phyloP scores from a whole-genome alignment of 768 basidiomycete species.

The Xerocomus spinulosus region DNA sequence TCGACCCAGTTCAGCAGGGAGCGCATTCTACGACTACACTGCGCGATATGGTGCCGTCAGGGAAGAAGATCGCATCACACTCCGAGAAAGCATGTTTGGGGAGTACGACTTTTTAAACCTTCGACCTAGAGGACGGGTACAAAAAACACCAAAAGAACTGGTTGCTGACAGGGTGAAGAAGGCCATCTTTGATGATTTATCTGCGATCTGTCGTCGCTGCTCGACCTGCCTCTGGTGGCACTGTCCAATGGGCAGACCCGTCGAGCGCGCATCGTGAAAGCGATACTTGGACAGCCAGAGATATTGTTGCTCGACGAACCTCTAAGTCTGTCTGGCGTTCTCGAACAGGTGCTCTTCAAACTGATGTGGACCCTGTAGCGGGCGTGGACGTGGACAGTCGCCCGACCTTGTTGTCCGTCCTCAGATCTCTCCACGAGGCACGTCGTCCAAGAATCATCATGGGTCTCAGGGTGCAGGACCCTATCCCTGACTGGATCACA shows the following conservation, averaged over 20 bases:
- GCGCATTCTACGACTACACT: conserved; percentile 88
- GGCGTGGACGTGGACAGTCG: conserved; percentile 69
- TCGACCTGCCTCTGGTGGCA: conserved; percentile 83
- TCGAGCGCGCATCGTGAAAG: conserved; percentile 76
- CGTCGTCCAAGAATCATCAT: conserved; percentile 58
- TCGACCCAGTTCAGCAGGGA: conserved; percentile 48
- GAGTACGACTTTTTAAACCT: conserved; percentile 39
- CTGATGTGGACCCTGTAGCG: conserved; percentile 41
- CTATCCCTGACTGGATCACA: conserved; percentile 66
- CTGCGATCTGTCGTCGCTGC: conserved; percentile 47
- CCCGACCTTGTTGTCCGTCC: conserved; percentile 48
- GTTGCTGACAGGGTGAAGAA: conserved; percentile 26
- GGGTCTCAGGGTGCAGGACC: conserved; percentile 65
- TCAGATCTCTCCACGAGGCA: conserved; percentile 48
- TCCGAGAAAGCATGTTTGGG: conserved; percentile 66
- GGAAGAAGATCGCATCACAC: conserved; percentile 77
- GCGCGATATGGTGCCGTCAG: conserved; percentile 87
- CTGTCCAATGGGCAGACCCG: conserved; percentile 92
- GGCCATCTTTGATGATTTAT: conserved; percentile 48
- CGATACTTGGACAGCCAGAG: conserved; percentile 64
- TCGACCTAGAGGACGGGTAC: conserved; percentile 18
- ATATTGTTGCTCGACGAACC: conserved; percentile 90
- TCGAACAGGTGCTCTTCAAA: not conserved
- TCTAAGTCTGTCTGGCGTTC: conserved; percentile 49
- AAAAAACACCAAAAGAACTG: conserved; percentile 22